Percentiles rank a stretch among this genome's conserved stretches.
Conservation (phyloP, 1,139 yeast species). For the Suhomyces bolitotheri region DNA sequence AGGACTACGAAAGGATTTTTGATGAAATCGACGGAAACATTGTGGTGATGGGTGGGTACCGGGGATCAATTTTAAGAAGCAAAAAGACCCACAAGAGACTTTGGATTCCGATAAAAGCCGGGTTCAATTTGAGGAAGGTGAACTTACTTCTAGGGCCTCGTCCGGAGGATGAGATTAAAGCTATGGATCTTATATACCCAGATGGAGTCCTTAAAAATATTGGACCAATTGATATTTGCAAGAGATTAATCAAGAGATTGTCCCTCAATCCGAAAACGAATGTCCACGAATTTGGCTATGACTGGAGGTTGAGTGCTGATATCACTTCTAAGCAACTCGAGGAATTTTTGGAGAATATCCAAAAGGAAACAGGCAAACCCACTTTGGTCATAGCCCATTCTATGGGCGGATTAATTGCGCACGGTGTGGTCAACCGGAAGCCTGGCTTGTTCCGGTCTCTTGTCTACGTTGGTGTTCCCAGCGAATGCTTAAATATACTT, state of each 20-base stretch:
- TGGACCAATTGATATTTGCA: conserved; percentile 84
- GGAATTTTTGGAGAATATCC: conserved; percentile 45
- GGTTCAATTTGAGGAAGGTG: conserved; percentile 69
- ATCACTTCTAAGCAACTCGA: conserved; percentile 49
- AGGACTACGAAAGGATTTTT: conserved; percentile 35
- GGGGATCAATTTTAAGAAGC: conserved; percentile 82
- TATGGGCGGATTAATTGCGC: conserved; percentile 90
- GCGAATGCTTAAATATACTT: conserved; percentile 79
- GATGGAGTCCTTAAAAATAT: conserved; percentile 79
- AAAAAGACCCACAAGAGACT: conserved; percentile 61
- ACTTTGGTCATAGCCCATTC: conserved; percentile 80
- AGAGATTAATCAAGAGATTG: conserved; percentile 57
- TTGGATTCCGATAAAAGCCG: conserved; percentile 90
- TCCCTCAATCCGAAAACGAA: conserved; percentile 58
- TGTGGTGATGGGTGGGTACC: conserved; percentile 80
- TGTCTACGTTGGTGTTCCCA: conserved; percentile 80
- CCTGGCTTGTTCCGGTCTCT: conserved; percentile 72
- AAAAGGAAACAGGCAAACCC: conserved; percentile 49
- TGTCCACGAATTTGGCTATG: conserved; percentile 80
- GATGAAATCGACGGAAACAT: conserved; percentile 69
- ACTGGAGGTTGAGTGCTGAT: conserved; percentile 81
- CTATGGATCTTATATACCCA: conserved; percentile 56
- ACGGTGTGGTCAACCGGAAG: conserved; percentile 67
- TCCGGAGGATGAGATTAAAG: conserved; percentile 59
- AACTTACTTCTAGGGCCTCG: conserved; percentile 72